Conservation (phyloP, 768 basidiomycete species). For the Kwoniella mangroviensis region DNA sequence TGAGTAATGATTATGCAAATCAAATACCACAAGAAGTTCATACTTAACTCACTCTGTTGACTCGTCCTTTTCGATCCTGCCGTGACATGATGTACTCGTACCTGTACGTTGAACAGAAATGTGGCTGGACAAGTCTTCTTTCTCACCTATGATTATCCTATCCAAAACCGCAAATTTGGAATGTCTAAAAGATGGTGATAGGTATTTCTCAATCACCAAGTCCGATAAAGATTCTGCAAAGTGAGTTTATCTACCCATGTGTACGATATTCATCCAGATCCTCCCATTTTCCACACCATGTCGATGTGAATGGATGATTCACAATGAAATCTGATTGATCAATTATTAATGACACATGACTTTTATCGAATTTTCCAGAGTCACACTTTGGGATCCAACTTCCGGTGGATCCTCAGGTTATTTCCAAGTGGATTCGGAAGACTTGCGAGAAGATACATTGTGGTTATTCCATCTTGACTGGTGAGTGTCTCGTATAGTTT, state of each 20-base stretch:
- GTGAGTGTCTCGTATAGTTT: background rate
- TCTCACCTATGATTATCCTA: slow-evolving; percentile 2
- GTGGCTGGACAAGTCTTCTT: slow-evolving; percentile 3
- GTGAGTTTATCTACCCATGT: background rate
- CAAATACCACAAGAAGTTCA: background rate
- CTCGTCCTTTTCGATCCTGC: no score
- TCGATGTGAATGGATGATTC: no score
- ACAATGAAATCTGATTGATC: no score
- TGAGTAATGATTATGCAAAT: background rate
- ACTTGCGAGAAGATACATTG: background rate
- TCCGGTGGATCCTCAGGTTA: background rate
- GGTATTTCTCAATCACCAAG: background rate
- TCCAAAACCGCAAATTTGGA: background rate
- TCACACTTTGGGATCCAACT: slow-evolving; percentile 12
- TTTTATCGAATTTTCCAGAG: background rate
- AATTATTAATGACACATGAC: no score
- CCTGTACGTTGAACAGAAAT: background rate
- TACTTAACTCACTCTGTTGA: no score
- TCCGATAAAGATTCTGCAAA: background rate
- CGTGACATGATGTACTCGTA: no score
- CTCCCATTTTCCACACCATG: background rate
- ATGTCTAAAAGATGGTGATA: background rate
- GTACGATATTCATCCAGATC: background rate
- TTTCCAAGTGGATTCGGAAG: background rate
- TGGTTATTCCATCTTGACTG: slow-evolving; percentile 16